phyloP scores from a whole-genome alignment of 345 rosid genomes.

The Reutealis trisperma region DNA sequence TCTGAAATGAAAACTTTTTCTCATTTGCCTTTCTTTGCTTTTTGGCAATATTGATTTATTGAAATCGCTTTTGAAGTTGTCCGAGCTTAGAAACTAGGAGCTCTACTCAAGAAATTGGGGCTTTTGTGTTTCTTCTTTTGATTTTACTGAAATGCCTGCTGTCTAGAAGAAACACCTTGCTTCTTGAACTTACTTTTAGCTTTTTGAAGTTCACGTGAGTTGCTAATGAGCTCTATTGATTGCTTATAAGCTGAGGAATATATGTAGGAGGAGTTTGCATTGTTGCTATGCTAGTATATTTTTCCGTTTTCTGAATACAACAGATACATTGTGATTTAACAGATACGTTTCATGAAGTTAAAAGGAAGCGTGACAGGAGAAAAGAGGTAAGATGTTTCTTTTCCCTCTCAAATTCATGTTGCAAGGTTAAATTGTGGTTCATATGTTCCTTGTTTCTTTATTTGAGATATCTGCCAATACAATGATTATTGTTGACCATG shows the following conservation, averaged over 20 bases:
- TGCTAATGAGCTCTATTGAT: background rate
- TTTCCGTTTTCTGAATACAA: constrained; percentile 20
- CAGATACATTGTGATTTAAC: constrained; percentile 33
- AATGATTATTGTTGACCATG: background rate
- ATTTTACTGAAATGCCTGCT: background rate
- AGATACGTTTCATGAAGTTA: constrained; percentile 91
- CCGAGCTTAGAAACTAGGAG: background rate
- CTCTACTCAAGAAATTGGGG: background rate
- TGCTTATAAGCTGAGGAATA: background rate
- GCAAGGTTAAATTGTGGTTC: background rate
- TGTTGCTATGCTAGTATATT: background rate
- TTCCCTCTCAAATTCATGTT: background rate
- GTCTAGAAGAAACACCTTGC: background rate
- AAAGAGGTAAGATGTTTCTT: constrained; percentile 58
- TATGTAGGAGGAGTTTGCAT: background rate
- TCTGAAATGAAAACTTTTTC: constrained; percentile 5
- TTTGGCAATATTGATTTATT: background rate
- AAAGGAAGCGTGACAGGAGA: constrained; percentile 71
- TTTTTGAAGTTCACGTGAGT: background rate
- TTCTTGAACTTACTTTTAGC: background rate
- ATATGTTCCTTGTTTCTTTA: background rate
- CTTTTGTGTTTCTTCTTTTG: background rate
- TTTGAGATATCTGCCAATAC: background rate
- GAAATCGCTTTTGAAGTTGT: background rate
- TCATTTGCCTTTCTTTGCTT: background rate